A percentile compares a stretch with the other conserved stretches of the same genome.
Conservation (phyloP, 306 rosid species). For the Cicer chorassanicum region DNA sequence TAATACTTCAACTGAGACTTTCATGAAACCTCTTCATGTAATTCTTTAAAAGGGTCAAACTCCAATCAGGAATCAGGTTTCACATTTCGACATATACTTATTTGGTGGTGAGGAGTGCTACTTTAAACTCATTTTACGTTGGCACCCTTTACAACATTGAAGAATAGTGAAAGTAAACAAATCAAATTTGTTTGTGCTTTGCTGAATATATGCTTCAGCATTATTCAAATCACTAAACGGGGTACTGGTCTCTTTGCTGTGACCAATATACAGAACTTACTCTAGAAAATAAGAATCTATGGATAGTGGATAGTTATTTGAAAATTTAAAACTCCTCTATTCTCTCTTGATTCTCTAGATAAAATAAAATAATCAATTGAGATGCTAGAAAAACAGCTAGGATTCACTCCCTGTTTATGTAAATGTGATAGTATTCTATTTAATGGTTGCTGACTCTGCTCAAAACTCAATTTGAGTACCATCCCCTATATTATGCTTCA, state of each 20-base stretch:
- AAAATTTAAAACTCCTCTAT: background rate
- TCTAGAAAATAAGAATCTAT: slow-evolving; percentile 3
- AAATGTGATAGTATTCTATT: slow-evolving; percentile 14
- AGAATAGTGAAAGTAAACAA: background rate
- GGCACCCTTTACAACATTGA: slow-evolving; percentile 1
- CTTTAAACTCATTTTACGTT: slow-evolving; percentile 3
- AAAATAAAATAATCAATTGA: slow-evolving; percentile 24
- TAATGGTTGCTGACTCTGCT: slow-evolving; percentile 14
- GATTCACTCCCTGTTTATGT: slow-evolving; percentile 27
- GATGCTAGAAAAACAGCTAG: slow-evolving; percentile 14
- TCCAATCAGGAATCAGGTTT: background rate
- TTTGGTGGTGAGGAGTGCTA: slow-evolving; percentile 4
- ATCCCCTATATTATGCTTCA: slow-evolving; percentile 7
- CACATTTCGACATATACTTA: background rate
- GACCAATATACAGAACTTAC: background rate
- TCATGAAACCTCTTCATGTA: slow-evolving; percentile 12
- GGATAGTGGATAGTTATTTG: slow-evolving; percentile 10
- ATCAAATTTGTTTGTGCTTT: slow-evolving; percentile 7
- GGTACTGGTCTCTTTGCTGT: slow-evolving; percentile 10
- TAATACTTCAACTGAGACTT: background rate
- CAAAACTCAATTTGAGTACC: slow-evolving; percentile 7
- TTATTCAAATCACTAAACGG: slow-evolving; percentile 19
- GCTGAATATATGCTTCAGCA: background rate
- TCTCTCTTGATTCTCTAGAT: slow-evolving; percentile 31
- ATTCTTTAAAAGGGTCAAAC: slow-evolving; percentile 33